Percentiles rank a stretch among this genome's conserved stretches.
These are phyloP conservation scores for Amanita rubescens DNA, from an alignment of 768 basidiomycete genomes.

Conservation along the genomic window DNA sequence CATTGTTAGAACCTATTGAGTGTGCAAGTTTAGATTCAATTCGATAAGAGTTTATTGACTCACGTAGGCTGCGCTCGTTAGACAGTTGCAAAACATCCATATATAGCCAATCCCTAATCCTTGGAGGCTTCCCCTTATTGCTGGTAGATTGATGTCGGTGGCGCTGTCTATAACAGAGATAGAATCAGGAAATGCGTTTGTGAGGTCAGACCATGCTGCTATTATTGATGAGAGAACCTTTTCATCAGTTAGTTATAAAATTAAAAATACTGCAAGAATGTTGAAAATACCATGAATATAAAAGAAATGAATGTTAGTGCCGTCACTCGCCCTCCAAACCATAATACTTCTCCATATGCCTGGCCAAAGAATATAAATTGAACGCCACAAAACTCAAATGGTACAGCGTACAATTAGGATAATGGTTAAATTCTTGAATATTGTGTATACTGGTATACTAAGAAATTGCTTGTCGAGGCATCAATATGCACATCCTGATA, in stretches of 20 bases:
- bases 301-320: slow-evolving; percentile 85
- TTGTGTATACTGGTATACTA: slow-evolving; percentile 95
- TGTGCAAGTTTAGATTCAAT: not conserved
- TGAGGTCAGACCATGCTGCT: slow-evolving; percentile 94
- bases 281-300: slow-evolving; percentile 69
- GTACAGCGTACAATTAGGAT: slow-evolving; percentile 77
- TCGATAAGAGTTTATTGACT: slow-evolving; percentile 19
- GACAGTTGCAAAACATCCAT: slow-evolving; percentile 95
- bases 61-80: slow-evolving; percentile 86
- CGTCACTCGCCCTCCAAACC: slow-evolving; percentile 91
- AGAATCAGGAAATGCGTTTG: slow-evolving; percentile 31
- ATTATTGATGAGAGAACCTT: slow-evolving; percentile 90
- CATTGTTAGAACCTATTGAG: slow-evolving; percentile 81
- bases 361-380: slow-evolving; percentile 21
- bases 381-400: not conserved
- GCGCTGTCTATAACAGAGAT: slow-evolving; percentile 27
- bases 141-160: slow-evolving; percentile 28
- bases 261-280: not conserved
- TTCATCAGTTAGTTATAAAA: not conserved
- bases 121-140: slow-evolving; percentile 38
- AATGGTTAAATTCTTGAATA: slow-evolving; percentile 99
- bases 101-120: slow-evolving; percentile 76
- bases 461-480: slow-evolving; percentile 78
- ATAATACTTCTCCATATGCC: slow-evolving; percentile 97
- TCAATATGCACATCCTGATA: not conserved